Evolutionary conservation across 257 asterid species (phyloP).

Genomic region (Solanum pinnatisectum): DNA sequence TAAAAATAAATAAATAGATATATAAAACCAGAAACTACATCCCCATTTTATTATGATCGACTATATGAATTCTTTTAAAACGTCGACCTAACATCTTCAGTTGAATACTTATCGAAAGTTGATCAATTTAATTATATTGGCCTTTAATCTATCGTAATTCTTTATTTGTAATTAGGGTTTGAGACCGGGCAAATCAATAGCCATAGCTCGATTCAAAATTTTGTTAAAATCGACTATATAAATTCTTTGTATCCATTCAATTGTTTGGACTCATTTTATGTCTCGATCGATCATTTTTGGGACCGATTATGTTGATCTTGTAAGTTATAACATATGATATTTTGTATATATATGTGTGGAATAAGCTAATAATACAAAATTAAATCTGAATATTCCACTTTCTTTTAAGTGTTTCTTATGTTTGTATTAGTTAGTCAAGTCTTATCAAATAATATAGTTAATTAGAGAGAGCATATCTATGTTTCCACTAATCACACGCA

Average conservation of each 20-base stretch:
- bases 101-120: not conserved
- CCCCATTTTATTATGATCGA: not conserved
- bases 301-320: not conserved
- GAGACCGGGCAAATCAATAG: not conserved
- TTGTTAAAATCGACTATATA: not conserved
- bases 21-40: not conserved
- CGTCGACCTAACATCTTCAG: accelerated
- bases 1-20: not conserved
- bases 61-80: not conserved
- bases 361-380: not conserved
- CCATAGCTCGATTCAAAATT: not conserved
- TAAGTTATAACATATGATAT: not conserved
- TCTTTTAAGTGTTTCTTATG: not conserved
- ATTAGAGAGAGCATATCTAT: not conserved
- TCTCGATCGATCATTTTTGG: not conserved
- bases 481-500: not conserved
- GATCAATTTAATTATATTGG: not conserved
- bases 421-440: not conserved
- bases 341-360: not conserved
- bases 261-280: not conserved
- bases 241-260: not conserved
- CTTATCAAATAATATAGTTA: not conserved
- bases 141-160: not conserved
- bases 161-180: not conserved
- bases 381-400: not conserved